Evolutionary conservation across 768 basidiomycete genomes (phyloP).

Genomic region (Collybia nuda): DNA sequence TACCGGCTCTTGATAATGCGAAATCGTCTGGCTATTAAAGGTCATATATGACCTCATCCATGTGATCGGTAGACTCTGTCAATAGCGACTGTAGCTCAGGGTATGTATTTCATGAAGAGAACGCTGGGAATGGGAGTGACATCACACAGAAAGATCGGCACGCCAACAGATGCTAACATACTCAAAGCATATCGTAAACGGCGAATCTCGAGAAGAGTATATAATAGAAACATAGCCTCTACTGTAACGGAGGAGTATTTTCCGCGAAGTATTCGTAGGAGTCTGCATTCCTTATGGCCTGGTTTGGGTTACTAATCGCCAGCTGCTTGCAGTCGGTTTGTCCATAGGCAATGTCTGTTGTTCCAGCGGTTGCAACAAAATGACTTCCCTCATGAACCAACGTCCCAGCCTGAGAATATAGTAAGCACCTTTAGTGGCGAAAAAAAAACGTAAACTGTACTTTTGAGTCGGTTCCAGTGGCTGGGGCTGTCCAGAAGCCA

Average conservation of each 20-base stretch:
- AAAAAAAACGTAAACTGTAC: background rate
- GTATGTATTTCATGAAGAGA: no score
- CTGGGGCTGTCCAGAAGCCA: background rate
- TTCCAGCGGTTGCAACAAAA: conserved; percentile 27
- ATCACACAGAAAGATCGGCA: no score
- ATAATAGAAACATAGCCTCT: no score
- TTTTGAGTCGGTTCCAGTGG: background rate
- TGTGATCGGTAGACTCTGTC: no score
- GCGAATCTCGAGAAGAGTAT: no score
- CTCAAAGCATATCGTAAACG: no score
- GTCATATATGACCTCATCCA: no score
- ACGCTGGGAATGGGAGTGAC: no score
- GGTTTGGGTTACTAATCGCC: conserved; percentile 25
- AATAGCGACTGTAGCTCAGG: no score
- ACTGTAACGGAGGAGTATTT: conserved; percentile 25
- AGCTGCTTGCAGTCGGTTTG: conserved; percentile 25
- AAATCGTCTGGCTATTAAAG: no score
- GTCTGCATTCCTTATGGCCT: conserved; percentile 33
- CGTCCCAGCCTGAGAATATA: background rate
- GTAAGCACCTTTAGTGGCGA: background rate
- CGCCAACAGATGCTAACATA: no score
- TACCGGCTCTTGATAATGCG: no score
- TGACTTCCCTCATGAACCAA: conserved; percentile 23
- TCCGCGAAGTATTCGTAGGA: conserved; percentile 39
- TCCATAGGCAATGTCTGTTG: conserved; percentile 30